These are phyloP conservation scores for Trichoderma virens DNA, from an alignment of 495 filamentous ascomycete genomes.

Conservation along the genomic window DNA sequence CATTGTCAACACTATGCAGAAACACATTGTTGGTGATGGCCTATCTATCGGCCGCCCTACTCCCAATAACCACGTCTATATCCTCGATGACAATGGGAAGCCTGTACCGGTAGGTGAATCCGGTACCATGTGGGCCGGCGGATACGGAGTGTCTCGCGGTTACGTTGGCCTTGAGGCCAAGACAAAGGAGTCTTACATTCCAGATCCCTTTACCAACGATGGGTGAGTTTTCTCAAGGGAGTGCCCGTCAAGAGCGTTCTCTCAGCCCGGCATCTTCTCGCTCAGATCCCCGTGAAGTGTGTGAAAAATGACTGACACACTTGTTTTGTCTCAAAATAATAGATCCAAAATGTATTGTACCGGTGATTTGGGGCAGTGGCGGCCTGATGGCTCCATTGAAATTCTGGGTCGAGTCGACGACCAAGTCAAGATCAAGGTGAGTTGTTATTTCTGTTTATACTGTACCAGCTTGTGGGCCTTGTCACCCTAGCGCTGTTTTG, in stretches of 20 bases:
- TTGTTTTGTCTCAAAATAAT: neutral
- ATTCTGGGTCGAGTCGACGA: slow-evolving; percentile 28
- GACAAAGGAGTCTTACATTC: slow-evolving; percentile 24
- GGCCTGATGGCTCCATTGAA: slow-evolving; percentile 24
- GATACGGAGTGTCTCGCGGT: slow-evolving; percentile 27
- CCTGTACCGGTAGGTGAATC: slow-evolving; percentile 25
- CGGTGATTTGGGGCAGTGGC: slow-evolving; percentile 29
- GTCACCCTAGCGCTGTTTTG: neutral
- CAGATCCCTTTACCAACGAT: slow-evolving; percentile 26
- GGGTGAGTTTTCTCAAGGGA: slow-evolving; percentile 20
- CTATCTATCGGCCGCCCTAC: slow-evolving; percentile 31
- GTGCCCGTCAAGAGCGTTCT: neutral
- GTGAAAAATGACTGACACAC: slow-evolving; percentile 1
- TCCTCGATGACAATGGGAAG: slow-evolving; percentile 29
- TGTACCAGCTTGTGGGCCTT: neutral
- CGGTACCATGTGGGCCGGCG: slow-evolving; percentile 33
- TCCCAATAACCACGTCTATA: slow-evolving; percentile 31
- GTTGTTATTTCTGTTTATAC: neutral
- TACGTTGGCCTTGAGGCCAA: slow-evolving; percentile 30
- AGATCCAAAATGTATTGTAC: slow-evolving; percentile 30
- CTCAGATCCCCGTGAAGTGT: neutral
- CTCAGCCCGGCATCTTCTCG: neutral
- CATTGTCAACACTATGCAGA: slow-evolving; percentile 29
- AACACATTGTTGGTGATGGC: slow-evolving; percentile 21
- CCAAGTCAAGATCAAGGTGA: slow-evolving; percentile 31